phyloP scores from a whole-genome alignment of 2,329 filamentous ascomycete species.

The Boeremia lycopersici region DNA sequence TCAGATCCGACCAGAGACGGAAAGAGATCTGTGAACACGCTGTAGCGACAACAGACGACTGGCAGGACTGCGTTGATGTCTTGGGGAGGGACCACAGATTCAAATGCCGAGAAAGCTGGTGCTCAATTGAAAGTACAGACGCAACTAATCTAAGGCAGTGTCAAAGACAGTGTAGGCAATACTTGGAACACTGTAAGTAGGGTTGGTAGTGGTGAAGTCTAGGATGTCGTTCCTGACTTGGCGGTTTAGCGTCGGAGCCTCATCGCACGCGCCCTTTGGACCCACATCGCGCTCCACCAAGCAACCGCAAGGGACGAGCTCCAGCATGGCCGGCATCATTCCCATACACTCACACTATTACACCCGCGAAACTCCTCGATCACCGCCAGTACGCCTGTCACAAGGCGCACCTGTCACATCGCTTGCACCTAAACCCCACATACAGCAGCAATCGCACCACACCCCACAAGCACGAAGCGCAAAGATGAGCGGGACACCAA shows the following conservation, averaged over 20 bases:
- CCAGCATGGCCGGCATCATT: slow-evolving; percentile 30
- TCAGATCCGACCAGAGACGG: too few species aligned
- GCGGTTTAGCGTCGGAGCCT: slow-evolving; percentile 19
- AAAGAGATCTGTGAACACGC: too few species aligned
- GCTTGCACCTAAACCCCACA: slow-evolving; percentile 11
- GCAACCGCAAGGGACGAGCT: slow-evolving; percentile 14
- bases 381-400: slow-evolving; percentile 1
- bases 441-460: slow-evolving; percentile 12
- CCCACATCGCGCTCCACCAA: slow-evolving; percentile 29
- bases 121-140: too few species aligned
- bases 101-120: too few species aligned
- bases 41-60: too few species aligned
- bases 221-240: not conserved
- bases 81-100: too few species aligned
- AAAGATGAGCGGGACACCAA: slow-evolving; percentile 34
- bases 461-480: slow-evolving; percentile 18
- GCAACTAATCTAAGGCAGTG: not conserved
- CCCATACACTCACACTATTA: slow-evolving; percentile 23
- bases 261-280: slow-evolving; percentile 26
- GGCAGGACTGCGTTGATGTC: too few species aligned
- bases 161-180: not conserved
- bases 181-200: not conserved
- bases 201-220: not conserved
- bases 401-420: slow-evolving; percentile 13
- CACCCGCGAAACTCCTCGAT: slow-evolving; percentile 19